Base-by-base conservation (phyloP, 73 alveolate genomes). In the Paramecium tetraurelia region DNA sequence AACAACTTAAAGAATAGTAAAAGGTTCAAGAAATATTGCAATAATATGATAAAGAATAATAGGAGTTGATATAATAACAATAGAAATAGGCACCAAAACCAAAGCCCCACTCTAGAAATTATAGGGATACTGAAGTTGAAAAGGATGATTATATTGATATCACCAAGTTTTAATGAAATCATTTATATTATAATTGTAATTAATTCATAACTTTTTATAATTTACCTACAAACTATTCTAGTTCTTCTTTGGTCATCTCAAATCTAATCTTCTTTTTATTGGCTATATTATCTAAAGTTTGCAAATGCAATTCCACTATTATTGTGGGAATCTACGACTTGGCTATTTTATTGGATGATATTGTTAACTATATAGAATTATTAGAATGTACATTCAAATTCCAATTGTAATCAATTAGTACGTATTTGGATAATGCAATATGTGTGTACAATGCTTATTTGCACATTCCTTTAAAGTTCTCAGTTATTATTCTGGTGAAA, bases 391-490 rank as follows among this genome's bases (percentile, higher is more conserved):
- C 90, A 46, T 80, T 80, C n/a, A 80, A 35, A 80, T 80, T 80
- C 90, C 90, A 80, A 80, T 80, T 80, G 12, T 44, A 80, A 48
- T 80, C 90, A 22, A 80, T 80, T 46, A 80, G 24, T 6, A 46
- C 90, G 24, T 80, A 80, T 80, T 80, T 80, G 1, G 90, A 80
- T 24, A 44, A 24, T 16, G 76, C 48, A 43, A 80, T 80, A 10
- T 44, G 50, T 10, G 48, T 24, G 27, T 40, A 80, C 24, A 80
- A 46, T 80, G 90, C 90, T 80, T 41, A 80, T 80, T 80, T 80
- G n/a, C 63, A 31, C 90, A 80, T 80, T 18, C 90, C 90, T 80
- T 48, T 80, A 43, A 31, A 80, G 38, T 80, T 80, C 35, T 80
- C 90, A 40, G 27, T 80, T 27, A 80, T 46, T 22, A 80, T 80